phyloP scores from a whole-genome alignment of 805 yeast genomes.

The Yamadazyma scolyti region DNA sequence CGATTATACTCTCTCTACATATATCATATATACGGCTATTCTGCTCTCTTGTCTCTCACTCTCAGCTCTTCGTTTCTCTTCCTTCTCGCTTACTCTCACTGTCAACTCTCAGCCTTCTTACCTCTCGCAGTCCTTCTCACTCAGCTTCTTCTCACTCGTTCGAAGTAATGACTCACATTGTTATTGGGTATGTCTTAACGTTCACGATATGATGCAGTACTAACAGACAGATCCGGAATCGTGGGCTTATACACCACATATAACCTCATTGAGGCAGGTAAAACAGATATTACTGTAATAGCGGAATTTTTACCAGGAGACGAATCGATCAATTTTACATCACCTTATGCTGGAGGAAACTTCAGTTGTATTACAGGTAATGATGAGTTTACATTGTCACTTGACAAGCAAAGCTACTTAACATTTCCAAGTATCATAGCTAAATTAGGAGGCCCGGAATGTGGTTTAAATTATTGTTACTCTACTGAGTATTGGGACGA shows the following conservation, averaged over 20 bases:
- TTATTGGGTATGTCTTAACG: constrained; percentile 26
- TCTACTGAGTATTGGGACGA: constrained; percentile 60
- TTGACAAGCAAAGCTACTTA: constrained; percentile 59
- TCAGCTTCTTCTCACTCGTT: no score
- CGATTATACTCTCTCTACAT: no score
- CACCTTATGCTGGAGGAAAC: constrained; percentile 68
- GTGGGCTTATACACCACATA: constrained; percentile 63
- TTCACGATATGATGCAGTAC: constrained; percentile 5
- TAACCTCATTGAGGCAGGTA: constrained; percentile 41
- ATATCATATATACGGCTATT: no score
- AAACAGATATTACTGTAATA: constrained; percentile 47
- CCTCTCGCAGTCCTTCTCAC: no score
- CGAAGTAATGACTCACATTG: no score
- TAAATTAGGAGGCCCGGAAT: constrained; percentile 46
- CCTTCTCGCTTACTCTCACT: no score
- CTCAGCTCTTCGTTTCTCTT: no score
- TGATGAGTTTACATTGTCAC: constrained; percentile 40
- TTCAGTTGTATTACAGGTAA: constrained; percentile 51
- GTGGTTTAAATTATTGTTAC: constrained; percentile 54
- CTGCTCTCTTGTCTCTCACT: no score
- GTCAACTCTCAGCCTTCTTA: no score
- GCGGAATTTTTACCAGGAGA: constrained; percentile 79
- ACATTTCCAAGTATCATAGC: constrained; percentile 30
- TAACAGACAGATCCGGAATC: constrained; percentile 50
- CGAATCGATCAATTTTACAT: constrained; percentile 66